phyloP scores from a whole-genome alignment of 2,329 filamentous ascomycete genomes.

The Fusarium coicis region DNA sequence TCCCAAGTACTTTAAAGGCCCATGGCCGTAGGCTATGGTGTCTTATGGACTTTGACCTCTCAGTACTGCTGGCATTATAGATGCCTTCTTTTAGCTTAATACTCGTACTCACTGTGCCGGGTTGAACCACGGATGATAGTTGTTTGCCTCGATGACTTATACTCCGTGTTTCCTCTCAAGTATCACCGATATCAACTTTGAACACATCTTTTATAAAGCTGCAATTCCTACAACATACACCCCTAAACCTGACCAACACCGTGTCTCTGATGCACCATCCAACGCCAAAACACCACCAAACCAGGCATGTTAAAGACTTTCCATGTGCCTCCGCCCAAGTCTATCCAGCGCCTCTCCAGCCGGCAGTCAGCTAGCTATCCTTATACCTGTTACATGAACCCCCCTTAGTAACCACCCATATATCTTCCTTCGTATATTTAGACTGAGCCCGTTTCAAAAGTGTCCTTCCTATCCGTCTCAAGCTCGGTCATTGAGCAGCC shows the following conservation, averaged over 20 bases:
- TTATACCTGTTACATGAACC: conserved; percentile 10
- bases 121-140: not conserved
- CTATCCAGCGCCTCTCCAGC: conserved; percentile 27
- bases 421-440: conserved; percentile 7
- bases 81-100: not conserved
- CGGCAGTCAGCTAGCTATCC: conserved; percentile 11
- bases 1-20: no score
- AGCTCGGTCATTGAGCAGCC: conserved; percentile 8
- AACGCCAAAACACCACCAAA: conserved; percentile 44
- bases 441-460: conserved; percentile 10
- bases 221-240: conserved; percentile 24
- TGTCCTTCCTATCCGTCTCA: conserved; percentile 8
- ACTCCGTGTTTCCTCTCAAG: not conserved
- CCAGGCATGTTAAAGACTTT: conserved; percentile 29
- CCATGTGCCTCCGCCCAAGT: conserved; percentile 19
- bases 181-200: not conserved
- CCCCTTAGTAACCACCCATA: conserved; percentile 2
- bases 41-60: not conserved
- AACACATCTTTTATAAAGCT: not conserved
- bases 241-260: conserved; percentile 41
- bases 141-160: not conserved
- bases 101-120: not conserved
- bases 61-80: not conserved
- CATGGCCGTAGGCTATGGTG: not conserved
- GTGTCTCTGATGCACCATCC: conserved; percentile 44